Conservation (phyloP, 441 rosid species). For the Jatropha multifida region DNA sequence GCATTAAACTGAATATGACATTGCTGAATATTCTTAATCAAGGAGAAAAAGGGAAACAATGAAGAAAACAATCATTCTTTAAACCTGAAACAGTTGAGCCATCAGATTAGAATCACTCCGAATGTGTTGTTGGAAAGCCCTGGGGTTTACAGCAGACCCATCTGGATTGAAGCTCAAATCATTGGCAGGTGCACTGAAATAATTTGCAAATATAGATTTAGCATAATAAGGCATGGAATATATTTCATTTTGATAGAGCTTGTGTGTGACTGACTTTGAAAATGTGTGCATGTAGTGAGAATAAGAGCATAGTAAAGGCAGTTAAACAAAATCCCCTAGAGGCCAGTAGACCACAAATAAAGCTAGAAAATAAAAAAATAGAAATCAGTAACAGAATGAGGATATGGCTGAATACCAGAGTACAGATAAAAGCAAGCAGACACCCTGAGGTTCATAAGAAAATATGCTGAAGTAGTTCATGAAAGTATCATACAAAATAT, state of each 20-base stretch:
- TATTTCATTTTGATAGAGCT: background rate
- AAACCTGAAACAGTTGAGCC: conserved; percentile 81
- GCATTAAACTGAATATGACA: background rate
- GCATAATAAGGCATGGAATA: background rate
- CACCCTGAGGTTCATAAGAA: background rate
- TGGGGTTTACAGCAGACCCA: conserved; percentile 88
- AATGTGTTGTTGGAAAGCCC: conserved; percentile 79
- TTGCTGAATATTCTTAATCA: background rate
- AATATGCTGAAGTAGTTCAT: background rate
- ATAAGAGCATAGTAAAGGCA: background rate
- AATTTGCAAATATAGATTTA: conserved; percentile 7
- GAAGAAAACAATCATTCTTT: background rate
- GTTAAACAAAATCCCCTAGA: background rate
- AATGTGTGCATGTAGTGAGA: background rate
- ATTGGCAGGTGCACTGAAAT: conserved; percentile 55
- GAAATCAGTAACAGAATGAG: background rate
- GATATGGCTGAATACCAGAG: background rate
- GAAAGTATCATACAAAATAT: background rate
- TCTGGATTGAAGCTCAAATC: conserved; percentile 69
- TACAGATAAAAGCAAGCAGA: background rate
- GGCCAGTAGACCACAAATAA: background rate
- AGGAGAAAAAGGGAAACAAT: background rate
- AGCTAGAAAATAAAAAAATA: background rate
- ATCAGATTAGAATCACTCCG: conserved; percentile 69
- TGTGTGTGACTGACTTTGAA: background rate